These are phyloP conservation scores for Colletotrichum cuscutae DNA, from an alignment of 2,329 filamentous ascomycete species.

Conservation along the genomic window DNA sequence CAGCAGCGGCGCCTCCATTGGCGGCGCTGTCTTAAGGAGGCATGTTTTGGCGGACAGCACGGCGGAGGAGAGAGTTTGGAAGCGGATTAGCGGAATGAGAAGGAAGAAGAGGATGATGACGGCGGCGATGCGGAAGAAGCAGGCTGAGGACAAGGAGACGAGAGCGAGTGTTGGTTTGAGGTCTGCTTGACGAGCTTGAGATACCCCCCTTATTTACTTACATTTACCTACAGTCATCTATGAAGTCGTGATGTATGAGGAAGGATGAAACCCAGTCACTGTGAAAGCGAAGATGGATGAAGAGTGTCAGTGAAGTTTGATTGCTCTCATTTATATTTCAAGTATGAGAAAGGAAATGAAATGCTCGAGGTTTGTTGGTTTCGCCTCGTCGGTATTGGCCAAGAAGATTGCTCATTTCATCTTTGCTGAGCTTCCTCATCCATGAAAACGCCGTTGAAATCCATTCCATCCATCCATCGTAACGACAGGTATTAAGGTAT, in stretches of 20 bases:
- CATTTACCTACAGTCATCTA: too few species aligned
- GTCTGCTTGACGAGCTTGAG: not conserved
- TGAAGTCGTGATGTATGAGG: too few species aligned
- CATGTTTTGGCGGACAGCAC: not conserved
- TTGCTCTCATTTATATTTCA: not conserved
- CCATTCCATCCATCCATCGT: not conserved
- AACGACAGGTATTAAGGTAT: slow-evolving; percentile 18
- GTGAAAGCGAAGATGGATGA: not conserved
- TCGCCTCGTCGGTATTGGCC: not conserved
- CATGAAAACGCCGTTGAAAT: not conserved
- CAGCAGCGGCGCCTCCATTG: not conserved
- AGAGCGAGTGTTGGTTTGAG: not conserved
- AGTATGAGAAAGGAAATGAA: not conserved
- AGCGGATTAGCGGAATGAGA: not conserved
- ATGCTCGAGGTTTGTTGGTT: not conserved
- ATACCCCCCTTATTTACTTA: slow-evolving; percentile 16
- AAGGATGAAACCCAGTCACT: not conserved
- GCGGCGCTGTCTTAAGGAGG: not conserved
- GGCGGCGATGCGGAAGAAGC: not conserved
- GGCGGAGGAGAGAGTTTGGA: not conserved
- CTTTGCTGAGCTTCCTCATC: not conserved
- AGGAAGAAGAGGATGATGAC: not conserved
- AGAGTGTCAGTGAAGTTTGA: not conserved
- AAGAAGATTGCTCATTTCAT: not conserved
- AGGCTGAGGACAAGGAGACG: too few species aligned